Percentiles rank a stretch among this genome's conserved stretches.
These are phyloP conservation scores for Hypomyces perniciosus DNA, from an alignment of 2,329 filamentous ascomycete genomes.

Conservation along the genomic window DNA sequence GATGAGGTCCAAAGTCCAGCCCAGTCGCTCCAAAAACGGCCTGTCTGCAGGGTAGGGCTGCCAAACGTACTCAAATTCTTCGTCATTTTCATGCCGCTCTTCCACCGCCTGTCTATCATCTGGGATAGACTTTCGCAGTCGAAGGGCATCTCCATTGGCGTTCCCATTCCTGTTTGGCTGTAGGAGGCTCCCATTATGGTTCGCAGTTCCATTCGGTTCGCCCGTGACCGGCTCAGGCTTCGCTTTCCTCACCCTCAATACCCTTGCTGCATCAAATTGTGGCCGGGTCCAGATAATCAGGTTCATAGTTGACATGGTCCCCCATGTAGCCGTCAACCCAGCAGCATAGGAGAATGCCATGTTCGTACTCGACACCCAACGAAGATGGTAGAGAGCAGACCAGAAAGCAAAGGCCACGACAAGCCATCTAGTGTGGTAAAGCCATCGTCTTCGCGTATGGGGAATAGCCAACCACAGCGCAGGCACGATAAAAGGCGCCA, in stretches of 20 bases:
- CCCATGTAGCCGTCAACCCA: constrained; percentile 47
- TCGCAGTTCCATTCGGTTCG: neutral
- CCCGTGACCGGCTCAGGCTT: too few relatives aligned
- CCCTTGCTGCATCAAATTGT: constrained; percentile 51
- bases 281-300: constrained; percentile 49
- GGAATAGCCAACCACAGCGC: constrained; percentile 51
- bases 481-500: constrained; percentile 44
- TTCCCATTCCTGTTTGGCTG: neutral
- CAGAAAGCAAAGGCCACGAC: constrained; percentile 38
- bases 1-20: constrained; percentile 52
- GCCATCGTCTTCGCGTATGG: constrained; percentile 43
- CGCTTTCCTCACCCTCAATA: constrained; percentile 27
- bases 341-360: constrained; percentile 44
- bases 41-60: constrained; percentile 49
- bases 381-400: constrained; percentile 39
- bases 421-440: constrained; percentile 44
- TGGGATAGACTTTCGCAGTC: neutral
- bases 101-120: neutral
- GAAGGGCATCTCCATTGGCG: neutral
- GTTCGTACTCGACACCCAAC: constrained; percentile 43
- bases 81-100: neutral
- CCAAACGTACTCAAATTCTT: constrained; percentile 51
- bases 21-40: constrained; percentile 43
- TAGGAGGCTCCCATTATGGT: neutral
- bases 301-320: constrained; percentile 42